Base-by-base conservation (phyloP, 495 filamentous ascomycete species). In the Wilcoxina mikolae region DNA sequence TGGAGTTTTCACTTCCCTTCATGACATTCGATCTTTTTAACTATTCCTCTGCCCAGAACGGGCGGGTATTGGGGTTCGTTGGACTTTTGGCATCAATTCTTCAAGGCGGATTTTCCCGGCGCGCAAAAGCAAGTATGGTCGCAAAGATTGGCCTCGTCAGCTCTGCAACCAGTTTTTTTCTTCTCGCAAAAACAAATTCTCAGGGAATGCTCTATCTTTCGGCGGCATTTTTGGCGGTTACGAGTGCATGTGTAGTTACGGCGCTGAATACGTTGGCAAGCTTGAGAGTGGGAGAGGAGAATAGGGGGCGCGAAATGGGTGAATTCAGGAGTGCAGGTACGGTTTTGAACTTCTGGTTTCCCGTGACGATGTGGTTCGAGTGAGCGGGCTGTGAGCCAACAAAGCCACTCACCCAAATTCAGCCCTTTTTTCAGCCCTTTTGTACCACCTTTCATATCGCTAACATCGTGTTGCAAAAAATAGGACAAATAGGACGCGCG, bases 1-100 rank as follows among this genome's bases (percentile, higher is more conserved):
- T 99, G 81, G 91, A 99, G 61, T 96, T 95, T 66, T 85, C 81
- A 0, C 80, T 99, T 0, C 87, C 91, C 0, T 99, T 99, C 70
- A 85, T 96, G 76, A 96, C 93, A 0, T 91, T 88, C 59, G 89
- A 95, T 53, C 75, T 96, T 31, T 95, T 95, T 67, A 75, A 74
- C 3, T 86, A 84, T 63, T 77, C 78, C n/a, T 82, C 87, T 3
- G 74, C 76, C 2, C 74, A 84, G 15, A 90, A 87, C 57, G 91
- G 91, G 4, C 78, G 79, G n/a, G 78, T 99, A 2, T 79, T 99
- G 0, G 93, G 89, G 3, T 85, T 85, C 67, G 85, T 99, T 66
- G 91, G 91, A 9, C 75, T 99, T 4, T 75, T 96, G n/a, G 89
- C 91, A 11, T 87, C 87, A 5, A 58, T 95, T 12, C 76, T 99